A percentile compares a stretch with the other conserved stretches of the same genome.
Conservation (phyloP, 306 rosid species). For the Fagus crenata region DNA sequence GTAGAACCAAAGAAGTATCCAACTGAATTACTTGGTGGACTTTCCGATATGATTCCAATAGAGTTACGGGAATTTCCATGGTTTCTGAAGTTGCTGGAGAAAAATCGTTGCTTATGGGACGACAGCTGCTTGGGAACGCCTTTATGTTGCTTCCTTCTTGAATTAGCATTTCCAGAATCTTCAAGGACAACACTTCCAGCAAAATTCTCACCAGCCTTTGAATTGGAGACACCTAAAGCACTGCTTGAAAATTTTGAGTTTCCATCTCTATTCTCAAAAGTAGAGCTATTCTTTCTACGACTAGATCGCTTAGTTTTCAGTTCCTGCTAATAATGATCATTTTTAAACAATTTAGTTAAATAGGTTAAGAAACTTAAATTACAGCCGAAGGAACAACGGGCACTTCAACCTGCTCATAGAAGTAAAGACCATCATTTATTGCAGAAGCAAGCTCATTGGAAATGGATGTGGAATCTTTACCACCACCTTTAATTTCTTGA, state of each 20-base stretch:
- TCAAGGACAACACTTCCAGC: conserved; percentile 45
- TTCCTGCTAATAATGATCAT: conserved; percentile 53
- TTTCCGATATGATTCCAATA: conserved; percentile 77
- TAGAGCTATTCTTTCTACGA: conserved; percentile 58
- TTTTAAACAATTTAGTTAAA: background rate
- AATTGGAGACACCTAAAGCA: conserved; percentile 54
- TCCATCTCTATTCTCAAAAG: conserved; percentile 58
- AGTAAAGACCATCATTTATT: conserved; percentile 89
- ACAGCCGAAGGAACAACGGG: conserved; percentile 8
- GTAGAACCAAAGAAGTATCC: conserved; percentile 96
- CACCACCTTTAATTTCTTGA: conserved; percentile 45
- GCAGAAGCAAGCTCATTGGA: conserved; percentile 86
- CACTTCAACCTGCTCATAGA: conserved; percentile 80
- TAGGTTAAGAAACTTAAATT: background rate
- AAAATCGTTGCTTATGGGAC: conserved; percentile 75
- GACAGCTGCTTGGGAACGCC: conserved; percentile 58
- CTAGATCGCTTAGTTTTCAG: conserved; percentile 61
- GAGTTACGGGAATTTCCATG: conserved; percentile 68
- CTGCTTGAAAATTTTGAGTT: conserved; percentile 47
- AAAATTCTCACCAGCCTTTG: conserved; percentile 53
- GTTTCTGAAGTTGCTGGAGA: conserved; percentile 77
- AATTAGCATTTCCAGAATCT: conserved; percentile 57
- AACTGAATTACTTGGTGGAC: conserved; percentile 92
- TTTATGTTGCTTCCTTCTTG: conserved; percentile 71
- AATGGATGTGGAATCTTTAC: conserved; percentile 63